These are phyloP conservation scores for Ustilago hordei DNA, from an alignment of 1,284 basidiomycete genomes.

Conservation along the genomic window DNA sequence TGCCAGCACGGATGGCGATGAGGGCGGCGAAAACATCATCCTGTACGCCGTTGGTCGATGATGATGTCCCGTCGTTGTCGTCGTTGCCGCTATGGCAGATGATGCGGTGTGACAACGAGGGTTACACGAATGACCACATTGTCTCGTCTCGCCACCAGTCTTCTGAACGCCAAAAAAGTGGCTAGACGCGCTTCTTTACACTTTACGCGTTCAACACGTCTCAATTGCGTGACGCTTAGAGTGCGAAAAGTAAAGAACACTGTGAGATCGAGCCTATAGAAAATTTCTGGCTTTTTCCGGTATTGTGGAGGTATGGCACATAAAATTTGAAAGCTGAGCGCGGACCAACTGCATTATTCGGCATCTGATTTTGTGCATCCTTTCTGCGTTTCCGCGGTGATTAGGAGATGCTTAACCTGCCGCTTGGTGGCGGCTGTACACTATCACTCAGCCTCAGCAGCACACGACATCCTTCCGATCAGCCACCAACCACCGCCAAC, in stretches of 20 bases:
- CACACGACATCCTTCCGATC: constrained; percentile 23
- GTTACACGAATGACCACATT: not conserved
- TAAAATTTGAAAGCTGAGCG: constrained; percentile 3
- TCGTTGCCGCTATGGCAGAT: not conserved
- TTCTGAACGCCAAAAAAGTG: constrained; percentile 6
- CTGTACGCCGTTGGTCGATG: not conserved
- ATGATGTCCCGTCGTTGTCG: not conserved
- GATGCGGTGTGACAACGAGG: not conserved
- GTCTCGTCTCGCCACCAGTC: constrained; percentile 2
- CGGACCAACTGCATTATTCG: constrained; percentile 15
- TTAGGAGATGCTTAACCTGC: constrained; percentile 12
- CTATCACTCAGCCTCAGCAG: not conserved
- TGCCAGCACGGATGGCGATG: constrained; percentile 44
- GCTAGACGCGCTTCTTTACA: constrained; percentile 5
- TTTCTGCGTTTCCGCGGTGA: constrained; percentile 7
- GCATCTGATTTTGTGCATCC: constrained; percentile 3
- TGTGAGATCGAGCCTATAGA: constrained; percentile 12
- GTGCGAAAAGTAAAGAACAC: not conserved
- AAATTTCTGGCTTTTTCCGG: not conserved
- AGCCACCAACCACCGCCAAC: not conserved
- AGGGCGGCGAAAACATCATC: constrained; percentile 40
- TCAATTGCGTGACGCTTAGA: not conserved
- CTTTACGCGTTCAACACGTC: constrained; percentile 47
- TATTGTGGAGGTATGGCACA: constrained; percentile 19
- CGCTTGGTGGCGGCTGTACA: not conserved